Evolutionary conservation across 768 basidiomycete genomes (phyloP).

Genomic region (Phallus indusiatus): DNA sequence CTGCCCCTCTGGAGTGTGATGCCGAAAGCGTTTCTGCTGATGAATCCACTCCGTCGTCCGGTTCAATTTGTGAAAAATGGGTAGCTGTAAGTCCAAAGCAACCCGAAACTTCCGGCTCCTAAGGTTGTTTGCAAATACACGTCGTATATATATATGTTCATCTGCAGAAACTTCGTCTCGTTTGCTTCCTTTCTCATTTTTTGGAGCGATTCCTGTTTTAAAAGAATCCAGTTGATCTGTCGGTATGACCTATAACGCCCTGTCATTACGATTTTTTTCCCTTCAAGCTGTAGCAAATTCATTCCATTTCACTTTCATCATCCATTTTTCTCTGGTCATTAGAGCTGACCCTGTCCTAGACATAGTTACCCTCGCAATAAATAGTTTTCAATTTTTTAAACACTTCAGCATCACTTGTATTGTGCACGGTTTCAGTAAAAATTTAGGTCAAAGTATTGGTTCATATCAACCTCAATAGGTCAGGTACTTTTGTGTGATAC

Average conservation of each 20-base stretch:
- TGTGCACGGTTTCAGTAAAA: too few species aligned
- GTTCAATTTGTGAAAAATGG: slow-evolving; percentile 54
- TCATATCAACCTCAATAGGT: slow-evolving; percentile 1
- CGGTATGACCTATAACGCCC: background rate
- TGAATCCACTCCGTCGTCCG: slow-evolving; percentile 25
- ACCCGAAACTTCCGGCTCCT: background rate
- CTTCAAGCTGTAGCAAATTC: background rate
- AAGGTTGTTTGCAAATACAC: background rate
- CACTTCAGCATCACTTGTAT: too few species aligned
- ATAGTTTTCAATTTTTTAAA: too few species aligned
- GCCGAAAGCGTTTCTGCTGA: slow-evolving; percentile 71
- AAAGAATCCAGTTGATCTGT: background rate
- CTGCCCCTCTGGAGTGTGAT: slow-evolving; percentile 44
- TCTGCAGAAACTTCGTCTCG: background rate
- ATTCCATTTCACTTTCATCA: background rate
- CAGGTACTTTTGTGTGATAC: background rate
- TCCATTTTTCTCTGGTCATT: background rate
- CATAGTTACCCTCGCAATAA: too few species aligned
- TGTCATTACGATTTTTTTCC: background rate
- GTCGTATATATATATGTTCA: background rate
- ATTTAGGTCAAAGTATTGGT: background rate
- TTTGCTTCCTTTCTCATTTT: background rate
- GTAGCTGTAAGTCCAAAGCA: slow-evolving; percentile 42
- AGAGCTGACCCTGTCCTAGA: background rate
- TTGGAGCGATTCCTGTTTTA: background rate